Percentiles rank a stretch among this genome's conserved stretches.
Evolutionary conservation across 1,284 basidiomycete species (phyloP).

Genomic region (Mycosarcoma mackinlayi): DNA sequence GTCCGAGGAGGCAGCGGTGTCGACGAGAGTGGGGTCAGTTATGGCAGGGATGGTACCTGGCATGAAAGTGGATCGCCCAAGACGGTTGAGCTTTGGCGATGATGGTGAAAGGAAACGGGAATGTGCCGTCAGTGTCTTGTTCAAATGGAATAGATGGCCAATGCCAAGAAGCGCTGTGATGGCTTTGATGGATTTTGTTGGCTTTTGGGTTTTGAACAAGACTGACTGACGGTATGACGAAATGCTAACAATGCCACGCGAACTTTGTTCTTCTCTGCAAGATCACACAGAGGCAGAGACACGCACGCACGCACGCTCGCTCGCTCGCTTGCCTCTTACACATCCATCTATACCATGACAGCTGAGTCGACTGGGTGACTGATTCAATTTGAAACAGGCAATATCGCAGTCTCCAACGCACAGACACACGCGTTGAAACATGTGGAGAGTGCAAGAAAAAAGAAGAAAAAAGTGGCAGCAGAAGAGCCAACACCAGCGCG

Average conservation of each 20-base stretch:
- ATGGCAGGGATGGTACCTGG: slow-evolving; percentile 51
- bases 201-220: no score
- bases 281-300: not conserved
- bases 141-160: no score
- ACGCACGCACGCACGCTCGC: not conserved
- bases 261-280: not conserved
- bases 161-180: no score
- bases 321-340: no score
- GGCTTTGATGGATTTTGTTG: not conserved
- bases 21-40: slow-evolving; percentile 50
- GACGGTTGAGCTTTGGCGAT: slow-evolving; percentile 1
- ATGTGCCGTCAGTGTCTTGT: no score
- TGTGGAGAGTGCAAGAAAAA: not conserved
- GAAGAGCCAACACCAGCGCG: not conserved
- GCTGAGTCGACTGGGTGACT: no score
- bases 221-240: slow-evolving; percentile 3
- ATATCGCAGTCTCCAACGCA: no score
- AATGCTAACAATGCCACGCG: not conserved
- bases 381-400: no score
- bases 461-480: not conserved
- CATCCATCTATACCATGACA: no score
- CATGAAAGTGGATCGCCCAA: slow-evolving; percentile 15
- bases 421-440: not conserved
- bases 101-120: not conserved
- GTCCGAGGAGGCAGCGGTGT: slow-evolving; percentile 13